A percentile compares a stretch with the other conserved stretches of the same genome.
Conservation (phyloP, 2,329 filamentous ascomycete species). For the Coleophoma eucalyptorum region DNA sequence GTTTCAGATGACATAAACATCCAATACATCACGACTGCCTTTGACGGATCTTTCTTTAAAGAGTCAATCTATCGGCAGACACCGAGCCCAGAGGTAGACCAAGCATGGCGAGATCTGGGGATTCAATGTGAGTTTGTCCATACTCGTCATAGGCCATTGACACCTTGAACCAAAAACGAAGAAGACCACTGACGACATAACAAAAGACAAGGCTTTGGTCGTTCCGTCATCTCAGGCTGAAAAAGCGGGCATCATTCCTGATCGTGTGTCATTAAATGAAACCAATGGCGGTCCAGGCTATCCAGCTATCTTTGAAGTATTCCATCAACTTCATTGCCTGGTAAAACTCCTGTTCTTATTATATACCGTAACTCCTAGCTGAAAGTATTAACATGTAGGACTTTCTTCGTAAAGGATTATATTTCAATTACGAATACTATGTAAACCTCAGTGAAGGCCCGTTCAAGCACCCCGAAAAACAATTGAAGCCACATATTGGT, state of each 20-base stretch:
- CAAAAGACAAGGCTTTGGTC: neutral
- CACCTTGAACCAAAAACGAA: neutral
- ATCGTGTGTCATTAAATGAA: neutral
- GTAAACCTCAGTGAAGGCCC: neutral
- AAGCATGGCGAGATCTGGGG: neutral
- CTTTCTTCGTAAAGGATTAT: neutral
- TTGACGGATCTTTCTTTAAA: neutral
- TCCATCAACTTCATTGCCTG: neutral
- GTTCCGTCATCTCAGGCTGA: neutral
- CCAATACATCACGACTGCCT: neutral
- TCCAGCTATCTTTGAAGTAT: neutral
- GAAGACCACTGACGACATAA: neutral
- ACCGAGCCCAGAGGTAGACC: neutral
- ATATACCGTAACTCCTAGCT: neutral
- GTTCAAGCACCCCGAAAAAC: neutral
- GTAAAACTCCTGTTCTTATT: neutral
- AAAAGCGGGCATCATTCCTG: neutral
- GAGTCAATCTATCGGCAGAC: neutral
- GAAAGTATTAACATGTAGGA: neutral
- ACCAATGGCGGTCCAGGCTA: neutral
- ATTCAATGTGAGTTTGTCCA: neutral
- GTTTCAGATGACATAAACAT: neutral
- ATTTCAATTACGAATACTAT: neutral
- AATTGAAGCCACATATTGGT: neutral
- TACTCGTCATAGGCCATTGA: neutral